Evolutionary conservation across 1,139 yeast species (phyloP), one percentile per base, ranked within the genome.

Genomic region (Torulaspora globosa): DNA sequence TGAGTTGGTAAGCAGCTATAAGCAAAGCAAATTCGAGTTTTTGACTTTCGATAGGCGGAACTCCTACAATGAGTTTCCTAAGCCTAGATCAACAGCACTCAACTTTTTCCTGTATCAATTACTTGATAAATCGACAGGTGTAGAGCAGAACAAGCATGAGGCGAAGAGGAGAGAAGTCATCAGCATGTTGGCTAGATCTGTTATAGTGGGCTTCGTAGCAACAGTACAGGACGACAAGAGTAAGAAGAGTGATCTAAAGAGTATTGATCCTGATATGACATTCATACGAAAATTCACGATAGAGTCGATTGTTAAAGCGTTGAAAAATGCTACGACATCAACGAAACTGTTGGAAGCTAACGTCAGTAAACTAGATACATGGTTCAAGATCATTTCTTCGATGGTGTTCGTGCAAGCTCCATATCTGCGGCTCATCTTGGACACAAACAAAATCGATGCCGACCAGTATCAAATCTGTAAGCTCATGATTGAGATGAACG

Each of bases 21-120:
- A 83, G 54, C 81, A 80, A 51, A 80, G 92, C 49, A 90, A 90
- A 62, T 73, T 85, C 44, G 96, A 88, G 57, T 85, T 90, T 58
- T 70, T 90, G 47, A 82, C 90, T 0, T 89, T 78, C 57, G 80
- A 92, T 2, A 83, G 81, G 80, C 80, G 65, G 66, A 70, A 41
- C 59, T 57, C 18, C 62, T 69, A 67, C 51, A 57, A 74, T 52
- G 69, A 63, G 12, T 49, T 63, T 1, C 67, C 69, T 5, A 80
- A 76, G 54, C 92, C 95, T 1, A 73, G 92, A 31, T 74, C 89
- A 0, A 83, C 95, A 0, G 82, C 95, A 0, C 68, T 89, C 52
- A 85, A 87, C 59, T 80, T 85, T 55, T 76, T 89, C 51, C 66
- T 90, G 30, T 89, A 86, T 60, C 92, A 85, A 58, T 70, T 86